Base-by-base conservation (phyloP, 1,139 yeast species). In the Taiozyma sp. region DNA sequence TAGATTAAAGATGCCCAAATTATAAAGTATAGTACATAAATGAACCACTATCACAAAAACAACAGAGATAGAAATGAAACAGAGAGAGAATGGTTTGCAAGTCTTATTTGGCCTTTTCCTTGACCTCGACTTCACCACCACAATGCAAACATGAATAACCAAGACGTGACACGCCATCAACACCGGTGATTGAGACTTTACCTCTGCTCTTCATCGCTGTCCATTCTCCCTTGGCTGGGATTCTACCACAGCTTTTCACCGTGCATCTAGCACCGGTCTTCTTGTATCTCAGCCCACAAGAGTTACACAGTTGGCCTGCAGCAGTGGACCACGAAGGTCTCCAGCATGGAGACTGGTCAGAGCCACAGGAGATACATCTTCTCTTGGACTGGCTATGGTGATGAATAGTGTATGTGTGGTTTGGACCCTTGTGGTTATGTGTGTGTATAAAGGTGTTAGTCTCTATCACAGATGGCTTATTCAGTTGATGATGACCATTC, bases 161-260 rank as follows among this genome's bases (percentile, higher is more conserved):
- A 60, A 47, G 50, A 45, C 49, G 63, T 44, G 47, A 56, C 4
- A 47, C 22, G 28, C 56, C 65, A 66, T 61, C 49, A 71, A 73
- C 62, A 43, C 48, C 57, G 39, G 44, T 48, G n/a, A 80, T 75
- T 30, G 74, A 79, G 50, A 74, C 73, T 35, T 74, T 75, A 2
- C 88, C 89, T 59, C 83, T 76, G 58, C 80, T 79, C 65, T 85
- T 87, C 96, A 91, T 90, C 37, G 88, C 74, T 19, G 88, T 80
- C 89, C 97, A 87, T 70, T 93, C 98, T 55, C 97, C 95, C 70
- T 91, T 90, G 29, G 97, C 96, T 7, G 99, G 99, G 54, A 93
- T 89, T 63, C 93, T 82, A 57, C 85, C 80, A 70, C 99, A 93
- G 24, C 71, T 66, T 7, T 75, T 69, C 61, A 88, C 86, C 48